Percentiles rank a stretch among this genome's conserved stretches.
Conservation (phyloP, 805 yeast species). For the Metahyphopichia silvanorum region DNA sequence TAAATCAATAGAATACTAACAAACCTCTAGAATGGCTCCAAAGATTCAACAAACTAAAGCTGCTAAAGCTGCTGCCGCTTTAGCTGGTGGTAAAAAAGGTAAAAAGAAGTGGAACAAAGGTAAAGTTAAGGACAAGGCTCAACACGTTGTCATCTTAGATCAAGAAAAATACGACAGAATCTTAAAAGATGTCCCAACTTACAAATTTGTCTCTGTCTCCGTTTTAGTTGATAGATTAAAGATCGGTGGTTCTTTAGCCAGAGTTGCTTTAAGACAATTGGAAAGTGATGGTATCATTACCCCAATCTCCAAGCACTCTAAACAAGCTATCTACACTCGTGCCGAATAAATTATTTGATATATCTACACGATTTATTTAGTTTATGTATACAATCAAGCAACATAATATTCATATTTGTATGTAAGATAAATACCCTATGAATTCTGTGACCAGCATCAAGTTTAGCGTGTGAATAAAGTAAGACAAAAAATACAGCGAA, state of each 20-base stretch:
- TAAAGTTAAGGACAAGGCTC: conserved; percentile 99
- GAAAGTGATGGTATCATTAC: conserved; percentile 93
- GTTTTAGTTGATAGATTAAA: conserved; percentile 98
- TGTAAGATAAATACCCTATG: too few relatives aligned
- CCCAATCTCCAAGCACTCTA: conserved; percentile 92
- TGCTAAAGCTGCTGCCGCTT: conserved; percentile 99
- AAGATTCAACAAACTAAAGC: conserved; percentile 98
- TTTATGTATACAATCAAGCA: too few relatives aligned
- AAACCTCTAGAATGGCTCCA: conserved; percentile 81
- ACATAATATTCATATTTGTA: too few relatives aligned
- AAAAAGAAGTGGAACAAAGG: conserved; percentile 99
- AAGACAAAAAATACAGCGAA: too few relatives aligned
- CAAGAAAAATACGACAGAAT: conserved; percentile 99
- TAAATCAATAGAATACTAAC: conserved; percentile 18
- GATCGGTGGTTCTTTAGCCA: conserved; percentile 98
- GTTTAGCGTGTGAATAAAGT: too few relatives aligned
- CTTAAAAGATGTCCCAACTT: conserved; percentile 98
- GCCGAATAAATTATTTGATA: conserved; percentile 48
- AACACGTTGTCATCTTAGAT: conserved; percentile 94
- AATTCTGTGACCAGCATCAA: too few relatives aligned
- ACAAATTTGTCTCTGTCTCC: conserved; percentile 96
- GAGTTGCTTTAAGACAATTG: conserved; percentile 95
- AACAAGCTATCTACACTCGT: conserved; percentile 93
- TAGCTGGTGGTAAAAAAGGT: conserved; percentile 99
- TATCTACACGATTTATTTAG: too few relatives aligned